phyloP scores from a whole-genome alignment of 306 rosid species.

The Castanea sativa region DNA sequence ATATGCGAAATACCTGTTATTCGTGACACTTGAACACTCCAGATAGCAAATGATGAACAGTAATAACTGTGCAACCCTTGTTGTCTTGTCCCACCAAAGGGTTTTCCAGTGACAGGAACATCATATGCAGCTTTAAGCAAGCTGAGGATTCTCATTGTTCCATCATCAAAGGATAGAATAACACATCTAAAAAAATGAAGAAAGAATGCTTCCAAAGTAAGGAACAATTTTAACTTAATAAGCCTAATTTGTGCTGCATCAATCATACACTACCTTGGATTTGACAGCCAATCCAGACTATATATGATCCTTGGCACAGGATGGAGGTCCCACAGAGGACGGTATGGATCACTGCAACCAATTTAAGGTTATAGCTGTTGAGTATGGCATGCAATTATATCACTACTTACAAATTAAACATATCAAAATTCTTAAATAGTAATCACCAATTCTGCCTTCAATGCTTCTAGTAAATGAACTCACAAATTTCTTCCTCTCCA shows the following conservation, averaged over 20 bases:
- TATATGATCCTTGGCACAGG: constrained; percentile 66
- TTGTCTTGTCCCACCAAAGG: constrained; percentile 56
- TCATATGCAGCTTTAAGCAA: constrained; percentile 73
- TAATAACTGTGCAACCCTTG: constrained; percentile 57
- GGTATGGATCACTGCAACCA: constrained; percentile 78
- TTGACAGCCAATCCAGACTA: constrained; percentile 79
- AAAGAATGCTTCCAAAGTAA: constrained; percentile 9
- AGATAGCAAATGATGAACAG: constrained; percentile 66
- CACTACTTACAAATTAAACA: constrained; percentile 15
- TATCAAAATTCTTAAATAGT: neutral
- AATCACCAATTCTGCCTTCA: neutral
- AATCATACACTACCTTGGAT: constrained; percentile 62
- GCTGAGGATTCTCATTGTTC: constrained; percentile 78
- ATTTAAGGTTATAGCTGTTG: constrained; percentile 14
- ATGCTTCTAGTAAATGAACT: constrained; percentile 3
- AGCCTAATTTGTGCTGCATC: constrained; percentile 12
- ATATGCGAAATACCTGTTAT: constrained; percentile 51
- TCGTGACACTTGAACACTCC: constrained; percentile 84
- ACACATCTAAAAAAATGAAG: constrained; percentile 60
- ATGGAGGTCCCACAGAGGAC: constrained; percentile 74
- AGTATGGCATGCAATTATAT: constrained; percentile 6
- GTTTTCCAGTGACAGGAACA: constrained; percentile 67
- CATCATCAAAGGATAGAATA: constrained; percentile 85
- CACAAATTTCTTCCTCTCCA: neutral
- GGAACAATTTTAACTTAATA: constrained; percentile 8